A percentile compares a stretch with the other conserved stretches of the same genome.
Conservation (phyloP, 495 filamentous ascomycete genomes). For the Talaromyces adpressus region DNA sequence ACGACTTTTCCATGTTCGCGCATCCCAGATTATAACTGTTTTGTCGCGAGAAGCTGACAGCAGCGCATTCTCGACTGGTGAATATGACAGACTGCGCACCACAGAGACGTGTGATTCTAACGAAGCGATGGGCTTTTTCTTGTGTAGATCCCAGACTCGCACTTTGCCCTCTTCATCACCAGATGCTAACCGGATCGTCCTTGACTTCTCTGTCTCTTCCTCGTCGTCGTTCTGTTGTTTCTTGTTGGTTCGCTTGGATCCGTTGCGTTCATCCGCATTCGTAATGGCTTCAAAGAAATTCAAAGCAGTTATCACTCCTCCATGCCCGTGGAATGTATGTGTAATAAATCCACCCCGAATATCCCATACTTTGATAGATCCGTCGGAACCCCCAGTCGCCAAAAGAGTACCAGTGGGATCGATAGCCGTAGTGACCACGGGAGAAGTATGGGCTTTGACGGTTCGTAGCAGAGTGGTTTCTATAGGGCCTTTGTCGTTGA, state of each 20-base stretch:
- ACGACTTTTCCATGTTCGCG: conserved; percentile 72
- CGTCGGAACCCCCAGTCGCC: conserved; percentile 87
- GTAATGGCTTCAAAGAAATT: conserved; percentile 72
- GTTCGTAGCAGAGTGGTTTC: conserved; percentile 65
- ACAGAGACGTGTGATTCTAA: conserved; percentile 92
- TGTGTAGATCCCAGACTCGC: conserved; percentile 84
- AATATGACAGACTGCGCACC: conserved; percentile 78
- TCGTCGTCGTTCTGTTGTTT: neutral
- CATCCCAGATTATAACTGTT: conserved; percentile 87
- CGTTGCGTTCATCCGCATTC: neutral
- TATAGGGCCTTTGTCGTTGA: conserved; percentile 40
- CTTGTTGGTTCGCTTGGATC: conserved; percentile 16
- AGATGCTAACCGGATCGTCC: conserved; percentile 71
- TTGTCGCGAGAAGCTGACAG: conserved; percentile 92
- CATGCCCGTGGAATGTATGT: conserved; percentile 89
- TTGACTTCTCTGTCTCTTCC: conserved; percentile 21
- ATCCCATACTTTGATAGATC: conserved; percentile 93
- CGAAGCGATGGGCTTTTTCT: conserved; percentile 65
- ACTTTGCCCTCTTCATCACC: conserved; percentile 90
- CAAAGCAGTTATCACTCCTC: conserved; percentile 82
- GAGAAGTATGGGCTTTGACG: conserved; percentile 82
- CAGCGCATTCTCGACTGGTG: conserved; percentile 60
- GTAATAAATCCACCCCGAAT: conserved; percentile 85
- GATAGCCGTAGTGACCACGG: conserved; percentile 74
- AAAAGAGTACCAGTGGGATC: conserved; percentile 84